Evolutionary conservation across 2,329 filamentous ascomycete genomes (phyloP), one percentile per base, ranked within the genome.

Genomic region (Aspergillus nomiae): DNA sequence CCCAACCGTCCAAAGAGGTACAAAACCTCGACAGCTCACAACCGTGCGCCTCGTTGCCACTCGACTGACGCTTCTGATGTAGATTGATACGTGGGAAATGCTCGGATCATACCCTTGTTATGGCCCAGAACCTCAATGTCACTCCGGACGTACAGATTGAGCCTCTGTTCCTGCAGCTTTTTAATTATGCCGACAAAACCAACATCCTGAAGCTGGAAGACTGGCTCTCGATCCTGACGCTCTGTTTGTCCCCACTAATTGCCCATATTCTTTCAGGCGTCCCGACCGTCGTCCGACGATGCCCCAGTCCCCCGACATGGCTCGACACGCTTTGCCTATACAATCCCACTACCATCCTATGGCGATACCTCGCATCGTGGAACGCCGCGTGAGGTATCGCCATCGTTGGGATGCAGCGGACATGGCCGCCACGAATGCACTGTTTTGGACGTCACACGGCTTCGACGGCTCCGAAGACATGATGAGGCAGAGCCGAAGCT

Each of bases 291-390:
- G 43, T 61, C 24, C 59, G 59, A 24, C 59, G 59, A 28, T 56
- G 51, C 28, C 53, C 51, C 4, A 36, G 41, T 4, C 19, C 59
- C 14, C 59, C 59, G 5, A 56, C 28, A 5, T 61, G 51, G 59
- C 53, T 61, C 7, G 59, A 61, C 30, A 34, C 26, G 16, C 51
- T 61, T 26, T 61, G 59, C 32, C 59, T 61, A 11, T 61, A 56
- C 59, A 61, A 61, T n/a, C 59, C 59, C 16, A 61, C 59, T 12
- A 48, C 53, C 0, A 61, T 61, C 43, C 59, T 61, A 41, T 61
- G 59, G 59, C 53, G 59, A 36, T 61, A 61, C 19, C 51, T 56
- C 41, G 59, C 59, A 61, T 61, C 14, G 59, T 43, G 21, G 59
- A 61, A 12, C 51, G 59, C 4, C 51, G 59, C 26, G 53, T 43